phyloP scores from a whole-genome alignment of 176 grass and related monocot species.

The Chloris gayana region DNA sequence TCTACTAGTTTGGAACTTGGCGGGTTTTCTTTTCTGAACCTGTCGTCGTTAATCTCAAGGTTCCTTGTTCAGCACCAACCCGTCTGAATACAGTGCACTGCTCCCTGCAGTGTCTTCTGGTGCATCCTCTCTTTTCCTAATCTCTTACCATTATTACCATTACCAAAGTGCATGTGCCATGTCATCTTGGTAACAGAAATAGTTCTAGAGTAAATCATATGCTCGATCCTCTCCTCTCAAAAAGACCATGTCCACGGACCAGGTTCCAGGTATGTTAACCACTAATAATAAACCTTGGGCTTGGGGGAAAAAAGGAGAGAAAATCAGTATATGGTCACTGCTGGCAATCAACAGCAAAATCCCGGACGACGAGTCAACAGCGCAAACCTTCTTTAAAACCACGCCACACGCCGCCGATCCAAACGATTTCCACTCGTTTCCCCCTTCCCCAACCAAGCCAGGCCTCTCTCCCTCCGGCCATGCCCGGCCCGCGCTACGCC shows the following conservation, averaged over 20 bases:
- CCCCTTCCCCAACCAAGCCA: background rate
- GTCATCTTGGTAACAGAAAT: no score
- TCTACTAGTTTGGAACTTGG: no score
- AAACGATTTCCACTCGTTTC: background rate
- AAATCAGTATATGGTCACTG: background rate
- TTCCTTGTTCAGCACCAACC: background rate
- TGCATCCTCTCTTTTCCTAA: background rate
- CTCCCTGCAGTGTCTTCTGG: background rate
- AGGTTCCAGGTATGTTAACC: no score
- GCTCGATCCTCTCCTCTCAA: no score
- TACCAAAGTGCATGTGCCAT: no score
- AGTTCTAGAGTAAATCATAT: background rate
- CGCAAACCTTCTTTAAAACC: constrained; percentile 26
- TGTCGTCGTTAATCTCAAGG: background rate
- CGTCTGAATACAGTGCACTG: background rate
- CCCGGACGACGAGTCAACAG: background rate
- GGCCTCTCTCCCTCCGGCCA: background rate
- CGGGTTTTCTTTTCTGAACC: background rate
- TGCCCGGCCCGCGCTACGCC: constrained; percentile 20
- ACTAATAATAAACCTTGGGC: no score
- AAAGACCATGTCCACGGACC: background rate
- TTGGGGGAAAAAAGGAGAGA: background rate
- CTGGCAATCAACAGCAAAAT: background rate
- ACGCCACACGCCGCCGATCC: background rate
- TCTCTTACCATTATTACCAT: no score